Evolutionary conservation across 2,329 filamentous ascomycete genomes (phyloP).

Genomic region (Alternaria burnsii): DNA sequence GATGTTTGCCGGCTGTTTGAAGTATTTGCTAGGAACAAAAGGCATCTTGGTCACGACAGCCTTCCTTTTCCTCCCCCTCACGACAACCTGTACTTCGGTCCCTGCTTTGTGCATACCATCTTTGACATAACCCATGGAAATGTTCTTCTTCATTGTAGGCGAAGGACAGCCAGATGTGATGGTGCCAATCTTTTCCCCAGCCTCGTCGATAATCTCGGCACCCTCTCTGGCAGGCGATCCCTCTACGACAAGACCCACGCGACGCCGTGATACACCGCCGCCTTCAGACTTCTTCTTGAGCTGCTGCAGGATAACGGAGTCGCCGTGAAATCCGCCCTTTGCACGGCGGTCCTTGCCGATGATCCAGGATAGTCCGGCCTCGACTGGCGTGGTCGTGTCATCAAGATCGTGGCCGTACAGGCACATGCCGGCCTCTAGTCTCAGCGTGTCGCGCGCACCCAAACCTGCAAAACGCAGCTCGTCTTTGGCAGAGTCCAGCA

Average conservation of each 20-base stretch:
- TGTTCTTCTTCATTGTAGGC: slow-evolving; percentile 86
- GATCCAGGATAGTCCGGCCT: slow-evolving; percentile 77
- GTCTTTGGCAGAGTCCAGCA: slow-evolving; percentile 69
- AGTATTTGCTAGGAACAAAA: slow-evolving; percentile 83
- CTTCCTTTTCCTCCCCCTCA: slow-evolving; percentile 78
- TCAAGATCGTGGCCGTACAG: slow-evolving; percentile 99
- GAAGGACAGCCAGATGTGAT: slow-evolving; percentile 92
- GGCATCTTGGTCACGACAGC: slow-evolving; percentile 88
- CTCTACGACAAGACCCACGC: slow-evolving; percentile 82
- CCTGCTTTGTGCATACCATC: slow-evolving; percentile 84
- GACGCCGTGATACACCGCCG: slow-evolving; percentile 71
- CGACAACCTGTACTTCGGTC: slow-evolving; percentile 79
- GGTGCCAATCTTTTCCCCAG: slow-evolving; percentile 74
- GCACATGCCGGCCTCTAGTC: slow-evolving; percentile 97
- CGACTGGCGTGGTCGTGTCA: slow-evolving; percentile 75
- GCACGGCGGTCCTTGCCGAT: slow-evolving; percentile 79
- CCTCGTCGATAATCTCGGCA: slow-evolving; percentile 74
- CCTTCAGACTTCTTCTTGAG: slow-evolving; percentile 79
- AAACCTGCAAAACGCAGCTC: slow-evolving; percentile 84
- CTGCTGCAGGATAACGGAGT: slow-evolving; percentile 78
- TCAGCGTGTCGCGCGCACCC: slow-evolving; percentile 88
- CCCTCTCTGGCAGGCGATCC: slow-evolving; percentile 92
- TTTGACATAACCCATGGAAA: slow-evolving; percentile 93
- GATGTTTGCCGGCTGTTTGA: slow-evolving; percentile 47
- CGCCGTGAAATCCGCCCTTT: slow-evolving; percentile 82